Evolutionary conservation across 2,329 filamentous ascomycete species (phyloP).

Genomic region (Aspergillus sp.): DNA sequence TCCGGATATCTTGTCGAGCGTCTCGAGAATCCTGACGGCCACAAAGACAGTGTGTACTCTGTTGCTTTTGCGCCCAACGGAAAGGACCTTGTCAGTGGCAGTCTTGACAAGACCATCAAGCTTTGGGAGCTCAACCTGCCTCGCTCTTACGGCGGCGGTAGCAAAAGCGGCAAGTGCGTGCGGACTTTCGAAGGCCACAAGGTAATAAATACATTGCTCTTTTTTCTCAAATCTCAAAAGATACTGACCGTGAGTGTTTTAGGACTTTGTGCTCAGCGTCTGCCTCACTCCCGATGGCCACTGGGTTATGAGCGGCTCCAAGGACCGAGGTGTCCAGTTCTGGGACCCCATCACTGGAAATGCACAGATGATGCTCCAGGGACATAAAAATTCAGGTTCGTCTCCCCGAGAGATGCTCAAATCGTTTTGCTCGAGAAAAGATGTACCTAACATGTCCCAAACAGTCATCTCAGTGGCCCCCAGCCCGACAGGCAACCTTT

Average conservation of each 20-base stretch:
- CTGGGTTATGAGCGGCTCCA: constrained; percentile 97
- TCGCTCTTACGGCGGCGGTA: constrained; percentile 67
- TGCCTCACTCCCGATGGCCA: constrained; percentile 90
- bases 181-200: constrained; percentile 98
- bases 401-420: constrained; percentile 17
- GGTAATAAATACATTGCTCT: constrained; percentile 52
- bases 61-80: constrained; percentile 95
- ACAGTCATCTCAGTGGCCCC: constrained; percentile 93
- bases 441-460: constrained; percentile 23
- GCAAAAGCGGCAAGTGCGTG: constrained; percentile 89
- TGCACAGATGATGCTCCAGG: constrained; percentile 97
- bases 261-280: constrained; percentile 97
- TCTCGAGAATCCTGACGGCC: constrained; percentile 88
- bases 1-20: constrained; percentile 86
- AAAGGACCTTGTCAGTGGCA: constrained; percentile 89
- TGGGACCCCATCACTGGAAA: constrained; percentile 95
- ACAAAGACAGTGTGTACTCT: constrained; percentile 96
- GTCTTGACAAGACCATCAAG: constrained; percentile 97
- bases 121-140: constrained; percentile 92
- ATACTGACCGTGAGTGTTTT: neutral
- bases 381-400: constrained; percentile 90
- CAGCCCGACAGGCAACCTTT: constrained; percentile 83
- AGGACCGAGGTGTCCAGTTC: constrained; percentile 97
- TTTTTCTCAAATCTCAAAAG: neutral
- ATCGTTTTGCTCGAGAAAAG: neutral